These are phyloP conservation scores for Phytophthora podocarpi DNA, from an alignment of 352 stramenopile genomes.

Conservation along the genomic window DNA sequence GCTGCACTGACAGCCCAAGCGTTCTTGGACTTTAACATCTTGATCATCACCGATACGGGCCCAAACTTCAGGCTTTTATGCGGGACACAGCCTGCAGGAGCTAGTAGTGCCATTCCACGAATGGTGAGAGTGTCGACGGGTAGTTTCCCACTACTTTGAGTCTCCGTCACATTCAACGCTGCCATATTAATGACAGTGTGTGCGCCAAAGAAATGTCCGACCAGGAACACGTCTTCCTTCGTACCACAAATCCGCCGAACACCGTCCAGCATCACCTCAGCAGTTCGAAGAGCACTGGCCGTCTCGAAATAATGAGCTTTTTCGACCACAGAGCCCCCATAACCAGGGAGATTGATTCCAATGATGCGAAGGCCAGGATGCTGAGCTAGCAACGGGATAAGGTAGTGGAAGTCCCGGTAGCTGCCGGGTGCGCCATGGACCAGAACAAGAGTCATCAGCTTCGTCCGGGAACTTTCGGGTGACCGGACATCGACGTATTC, in stretches of 20 bases:
- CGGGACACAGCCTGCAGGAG: conserved; percentile 38
- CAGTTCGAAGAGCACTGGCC: conserved; percentile 30
- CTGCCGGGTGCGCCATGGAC: conserved; percentile 54
- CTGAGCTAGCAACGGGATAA: conserved; percentile 38
- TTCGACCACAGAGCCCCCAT: conserved; percentile 20
- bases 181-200: conserved; percentile 51
- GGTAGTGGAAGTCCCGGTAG: conserved; percentile 53
- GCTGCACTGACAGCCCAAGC: conserved; percentile 16
- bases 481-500: conserved; percentile 39
- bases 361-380: conserved; percentile 23
- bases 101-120: conserved; percentile 45
- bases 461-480: too few species aligned
- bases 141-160: background rate
- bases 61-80: conserved; percentile 39
- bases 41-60: conserved; percentile 23
- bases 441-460: conserved; percentile 42
- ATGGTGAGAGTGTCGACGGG: too few species aligned
- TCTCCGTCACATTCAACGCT: conserved; percentile 24
- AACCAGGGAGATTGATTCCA: conserved; percentile 38
- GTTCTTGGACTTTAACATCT: conserved; percentile 26
- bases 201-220: conserved; percentile 51
- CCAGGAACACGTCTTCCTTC: conserved; percentile 33
- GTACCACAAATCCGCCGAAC: conserved; percentile 33
- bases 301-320: conserved; percentile 27
- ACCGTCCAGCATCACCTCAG: conserved; percentile 31